Evolutionary conservation across 768 basidiomycete genomes (phyloP), one percentile per base, ranked within the genome.

Genomic region (Phylloporus sp.): DNA sequence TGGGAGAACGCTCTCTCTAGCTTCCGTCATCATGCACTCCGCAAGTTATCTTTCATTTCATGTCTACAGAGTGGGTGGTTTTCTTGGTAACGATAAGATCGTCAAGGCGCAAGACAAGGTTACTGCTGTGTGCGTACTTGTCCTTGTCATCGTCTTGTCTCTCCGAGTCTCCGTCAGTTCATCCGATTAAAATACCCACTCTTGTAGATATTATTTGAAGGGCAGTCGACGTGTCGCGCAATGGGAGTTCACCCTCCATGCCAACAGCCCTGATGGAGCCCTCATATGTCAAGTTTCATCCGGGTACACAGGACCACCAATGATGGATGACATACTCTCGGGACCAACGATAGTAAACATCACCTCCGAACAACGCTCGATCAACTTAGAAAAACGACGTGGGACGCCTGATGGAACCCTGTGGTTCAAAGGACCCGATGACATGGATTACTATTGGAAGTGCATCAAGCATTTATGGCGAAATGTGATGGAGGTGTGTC

Each of bases 401-500:
- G 41, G 27, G 9, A 43, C 41, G 15, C 41, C 41, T 27, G n/a
- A 15, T 10, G 50, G 62, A 16, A 58, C 47, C 6, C 53, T 45
- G 27, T 69, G 58, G 54, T 67, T 67, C 43, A 53, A 34, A 31
- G 67, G 59, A n/a, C 61, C 55, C 16, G 62, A 62, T 31, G 44
- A 57, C 36, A 55, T 40, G 12, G 58, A 54, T 16, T 65, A 69
- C 40, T 49, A 50, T 7, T 67, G 66, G 67, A 50, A 31, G 50
- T 48, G 42, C 10, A 54, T 29, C 18, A 36, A 11, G 10, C 22
- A 28, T 32, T 22, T 52, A 7, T 65, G 58, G 56, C 47, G 57
- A 34, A 52, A 53, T 39, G 53, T 50, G n/a, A 67, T 67, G 67
- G 38, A 59, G 59, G 66, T 65, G 26, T 32, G 9, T 18, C 11